Evolutionary conservation across 140 eudicot genomes (phyloP).

Genomic region (Oenanthe javanica): DNA sequence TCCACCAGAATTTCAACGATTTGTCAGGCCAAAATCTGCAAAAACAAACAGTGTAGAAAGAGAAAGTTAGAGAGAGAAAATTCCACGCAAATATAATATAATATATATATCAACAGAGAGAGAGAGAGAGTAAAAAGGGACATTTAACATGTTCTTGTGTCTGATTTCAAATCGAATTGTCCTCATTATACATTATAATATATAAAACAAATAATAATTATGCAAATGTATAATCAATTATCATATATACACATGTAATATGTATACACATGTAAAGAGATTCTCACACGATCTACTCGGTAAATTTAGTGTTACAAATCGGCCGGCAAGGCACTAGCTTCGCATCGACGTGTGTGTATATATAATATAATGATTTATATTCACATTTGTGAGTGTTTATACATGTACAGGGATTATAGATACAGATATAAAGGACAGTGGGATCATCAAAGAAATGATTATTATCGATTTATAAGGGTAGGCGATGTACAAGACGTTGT

Average conservation of each 20-base stretch:
- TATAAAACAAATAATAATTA: background rate
- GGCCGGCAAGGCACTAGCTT: constrained; percentile 5
- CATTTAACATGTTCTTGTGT: constrained; percentile 4
- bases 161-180: background rate
- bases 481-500: too few species aligned
- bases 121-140: background rate
- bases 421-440: constrained; percentile 5
- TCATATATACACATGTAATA: background rate
- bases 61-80: constrained; percentile 10
- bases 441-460: constrained; percentile 14
- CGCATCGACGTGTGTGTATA: background rate
- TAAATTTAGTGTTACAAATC: background rate
- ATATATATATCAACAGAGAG: too few species aligned
- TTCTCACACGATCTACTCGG: constrained; percentile 13
- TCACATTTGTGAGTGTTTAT: background rate
- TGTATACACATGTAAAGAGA: background rate
- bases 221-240: background rate
- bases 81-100: background rate
- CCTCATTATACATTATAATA: background rate
- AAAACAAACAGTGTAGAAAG: constrained; percentile 4
- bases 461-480: background rate
- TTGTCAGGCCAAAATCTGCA: background rate
- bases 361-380: too few species aligned
- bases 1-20: background rate
- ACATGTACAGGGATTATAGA: background rate